Base-by-base conservation (phyloP, 163 green algal genomes). In the Chlamydomonas reinhardtii region DNA sequence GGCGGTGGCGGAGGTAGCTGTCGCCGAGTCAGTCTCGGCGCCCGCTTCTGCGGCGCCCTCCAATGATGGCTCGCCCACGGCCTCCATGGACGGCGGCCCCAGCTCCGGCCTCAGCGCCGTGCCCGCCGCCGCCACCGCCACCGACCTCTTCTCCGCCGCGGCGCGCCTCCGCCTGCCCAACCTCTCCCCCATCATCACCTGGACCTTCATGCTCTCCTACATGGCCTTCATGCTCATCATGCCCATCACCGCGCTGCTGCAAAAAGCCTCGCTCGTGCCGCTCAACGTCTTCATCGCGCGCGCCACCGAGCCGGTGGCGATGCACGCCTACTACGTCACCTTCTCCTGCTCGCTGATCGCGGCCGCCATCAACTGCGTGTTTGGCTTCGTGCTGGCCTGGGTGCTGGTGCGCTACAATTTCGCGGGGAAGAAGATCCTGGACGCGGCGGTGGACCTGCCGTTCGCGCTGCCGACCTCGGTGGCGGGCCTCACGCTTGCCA, bases 301-400 rank as follows among this genome's bases (percentile, higher is more conserved):
- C 32, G 93, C 93, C 15, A 93, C 90, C 56, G 91, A 95, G 89
- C 93, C 93, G 8, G 89, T 95, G 52, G 91, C 93, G 35, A 48
- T 95, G 74, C 92, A 91, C 66, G 92, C 93, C 35, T 95, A 95
- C 89, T 93, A 89, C 85, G 92, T 95, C 54, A 93, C 91, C 54
- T 92, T 95, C 81, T 93, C 87, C 62, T 93, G 92, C 86, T 89
- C 92, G 24, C 74, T 93, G 56, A 76, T 93, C 52, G 92, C 93
- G 35, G 88, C 84, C 24, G 34, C 89, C 4, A 77, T 96, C 77
- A 96, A 96, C 88, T 84, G 74, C 70, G 83, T 96, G 79, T 96
- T 96, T 91, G 93, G 93, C 56, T 95, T 96, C 82, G 69, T 95
- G 62, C 89, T 96, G 56, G 93, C 93, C 19, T 96, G 93, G 94